Percentiles rank a stretch among this genome's conserved stretches.
Conservation (phyloP, 176 grass and related monocot species). For the Zoysia pacifica region DNA sequence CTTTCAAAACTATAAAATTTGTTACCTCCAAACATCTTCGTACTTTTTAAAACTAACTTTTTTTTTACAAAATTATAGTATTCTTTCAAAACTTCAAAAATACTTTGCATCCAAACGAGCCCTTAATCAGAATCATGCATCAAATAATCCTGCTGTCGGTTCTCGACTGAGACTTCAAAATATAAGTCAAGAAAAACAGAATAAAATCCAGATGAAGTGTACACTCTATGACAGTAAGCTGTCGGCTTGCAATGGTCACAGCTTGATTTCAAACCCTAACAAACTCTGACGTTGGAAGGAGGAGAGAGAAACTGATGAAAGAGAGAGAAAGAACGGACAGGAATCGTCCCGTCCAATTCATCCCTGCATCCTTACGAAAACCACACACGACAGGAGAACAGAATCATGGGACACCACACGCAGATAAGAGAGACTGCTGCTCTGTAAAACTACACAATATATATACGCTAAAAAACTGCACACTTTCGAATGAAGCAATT, state of each 20-base stretch:
- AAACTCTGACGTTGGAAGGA: constrained; percentile 60
- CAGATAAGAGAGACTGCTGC: neutral
- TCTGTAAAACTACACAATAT: neutral
- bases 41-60: too few species aligned
- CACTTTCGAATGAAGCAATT: constrained; percentile 39
- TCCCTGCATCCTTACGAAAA: constrained; percentile 52
- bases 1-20: too few species aligned
- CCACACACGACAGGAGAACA: neutral
- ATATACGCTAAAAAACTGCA: neutral
- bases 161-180: neutral
- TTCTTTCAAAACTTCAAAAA: too few species aligned
- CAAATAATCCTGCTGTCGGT: too few species aligned
- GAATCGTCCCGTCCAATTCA: constrained; percentile 21
- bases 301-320: neutral
- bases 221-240: neutral
- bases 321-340: neutral
- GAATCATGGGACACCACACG: constrained; percentile 22
- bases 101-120: too few species aligned
- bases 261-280: constrained; percentile 54
- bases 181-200: neutral
- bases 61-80: too few species aligned
- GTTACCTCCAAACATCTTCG: too few species aligned
- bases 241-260: constrained; percentile 34
- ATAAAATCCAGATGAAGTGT: neutral
- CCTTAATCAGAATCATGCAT: too few species aligned